Percentiles rank a stretch among this genome's conserved stretches.
phyloP scores from a whole-genome alignment of 805 yeast genomes.

The Torulaspora delbrueckii region DNA sequence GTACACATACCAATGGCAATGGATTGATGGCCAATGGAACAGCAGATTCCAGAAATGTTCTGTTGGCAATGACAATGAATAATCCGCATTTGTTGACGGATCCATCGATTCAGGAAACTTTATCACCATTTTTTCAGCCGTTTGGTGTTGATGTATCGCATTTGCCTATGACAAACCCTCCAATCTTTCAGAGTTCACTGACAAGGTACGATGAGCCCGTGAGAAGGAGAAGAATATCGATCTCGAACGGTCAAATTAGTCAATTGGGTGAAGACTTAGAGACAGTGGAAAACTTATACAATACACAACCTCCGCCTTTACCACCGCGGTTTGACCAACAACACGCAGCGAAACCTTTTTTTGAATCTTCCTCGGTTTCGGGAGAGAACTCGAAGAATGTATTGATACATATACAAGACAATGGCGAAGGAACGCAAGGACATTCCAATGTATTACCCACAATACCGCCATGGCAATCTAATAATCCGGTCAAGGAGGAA shows the following conservation, averaged over 20 bases:
- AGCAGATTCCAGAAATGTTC: constrained; percentile 1
- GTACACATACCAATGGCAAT: background rate
- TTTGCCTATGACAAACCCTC: constrained; percentile 44
- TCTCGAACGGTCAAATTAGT: constrained; percentile 81
- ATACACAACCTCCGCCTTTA: constrained; percentile 32
- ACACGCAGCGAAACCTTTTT: constrained; percentile 14
- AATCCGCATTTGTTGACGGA: constrained; percentile 30
- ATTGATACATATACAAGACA: background rate
- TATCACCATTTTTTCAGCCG: constrained; percentile 42
- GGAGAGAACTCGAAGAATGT: background rate
- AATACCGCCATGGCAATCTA: background rate
- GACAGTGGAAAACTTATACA: constrained; percentile 37
- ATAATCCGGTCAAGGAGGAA: background rate
- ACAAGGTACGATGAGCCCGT: constrained; percentile 29
- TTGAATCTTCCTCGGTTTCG: background rate
- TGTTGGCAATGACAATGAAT: constrained; percentile 6
- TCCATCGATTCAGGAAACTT: constrained; percentile 34
- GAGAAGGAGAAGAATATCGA: constrained; percentile 59
- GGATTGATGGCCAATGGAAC: background rate
- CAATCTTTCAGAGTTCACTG: constrained; percentile 43
- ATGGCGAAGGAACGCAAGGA: background rate
- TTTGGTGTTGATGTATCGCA: constrained; percentile 43
- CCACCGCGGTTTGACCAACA: constrained; percentile 9
- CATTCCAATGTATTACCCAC: background rate
- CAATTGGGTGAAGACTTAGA: constrained; percentile 50